Base-by-base conservation (phyloP, 2,329 filamentous ascomycete species). In the Exophiala mesophila region DNA sequence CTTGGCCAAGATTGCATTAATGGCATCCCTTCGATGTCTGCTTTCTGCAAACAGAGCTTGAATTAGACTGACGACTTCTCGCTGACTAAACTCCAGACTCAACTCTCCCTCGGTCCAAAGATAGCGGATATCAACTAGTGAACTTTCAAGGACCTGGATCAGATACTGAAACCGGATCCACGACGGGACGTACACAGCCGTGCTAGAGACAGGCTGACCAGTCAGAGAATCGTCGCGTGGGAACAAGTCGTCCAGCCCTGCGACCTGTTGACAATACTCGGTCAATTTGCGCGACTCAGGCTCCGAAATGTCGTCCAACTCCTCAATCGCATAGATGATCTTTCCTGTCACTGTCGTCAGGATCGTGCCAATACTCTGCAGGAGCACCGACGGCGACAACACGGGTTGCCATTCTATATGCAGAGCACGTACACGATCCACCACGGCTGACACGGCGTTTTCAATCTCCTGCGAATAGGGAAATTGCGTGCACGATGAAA, bases 151-250 rank as follows among this genome's bases (percentile, higher is more conserved):
- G 32, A 83, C 80, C 52, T 82, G 79, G 30, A 72, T 65, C 39
- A 83, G 57, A 53, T 82, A 82, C 57, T 80, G 77, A 56, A 82
- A 82, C 46, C 77, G 78, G 49, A 82, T 66, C 79, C 79, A 83
- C 50, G 74, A 76, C 3, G 73, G 70, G 34, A 77, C 76, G 49
- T 82, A 82, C 7, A 82, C 67, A 17, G 76, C 74, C 3, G 75
- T 77, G 65, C 78, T 74, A n/a, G 67, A 65, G 19, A 72, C 60
- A 5, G 60, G 50, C 4, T 52, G 54, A 17, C 32, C 32, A 17
- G 32, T 34, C 7, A 19, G 13, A 10, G 9, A 17, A 16, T 58
- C 55, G 9, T 62, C 56, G 2, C 48, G 28, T 2, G 58, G 58
- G 58, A 82, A 82, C 10, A 82, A 60, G 48, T 76, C 69, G 42